Base-by-base conservation (phyloP, 2,329 filamentous ascomycete genomes). In the Trichoderma breve region DNA sequence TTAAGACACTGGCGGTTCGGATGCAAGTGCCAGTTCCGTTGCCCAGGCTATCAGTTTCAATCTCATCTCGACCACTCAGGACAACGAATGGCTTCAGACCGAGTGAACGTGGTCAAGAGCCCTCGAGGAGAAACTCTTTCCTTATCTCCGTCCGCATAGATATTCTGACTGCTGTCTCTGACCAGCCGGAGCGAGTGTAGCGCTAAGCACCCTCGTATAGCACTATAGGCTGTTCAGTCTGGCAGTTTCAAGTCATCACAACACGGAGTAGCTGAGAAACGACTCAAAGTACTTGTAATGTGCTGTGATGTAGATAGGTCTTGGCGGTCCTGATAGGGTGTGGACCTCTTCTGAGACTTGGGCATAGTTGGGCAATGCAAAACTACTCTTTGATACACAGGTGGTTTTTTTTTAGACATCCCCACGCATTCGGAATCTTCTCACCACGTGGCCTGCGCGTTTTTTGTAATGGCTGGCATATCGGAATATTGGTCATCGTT, bases 401-500 rank as follows among this genome's bases (percentile, higher is more conserved):
- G 63, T n/a, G 26, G 28, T 66, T 55, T 60, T 58, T 57, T 43
- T 47, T 43, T 68, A 32, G 53, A 43, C 28, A 39, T 68, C 65
- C 55, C 65, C 65, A 60, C 65, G 65, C 65, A 68, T 63, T 70
- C 57, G 47, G 71, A 58, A 58, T 28, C 64, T 70, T 43, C 66
- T 63, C 65, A 72, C 71, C 71, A 72, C 71, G 71, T 72, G 71
- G 71, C 71, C 60, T 72, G 71, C 71, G 58, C 71, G 58, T 36
- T 63, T 62, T 68, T 61, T 53, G 43, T 21, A 69, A 60, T 58
- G 34, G 32, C 57, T 53, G 32, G 65, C 71, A 34, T 70, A 60
- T 70, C 65, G 71, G 65, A 15, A 53, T 64, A 66, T 72, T 58
- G 51, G 71, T 51, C 64, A 34, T 53, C 58, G 57, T 34, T 70